These are phyloP conservation scores for Abortiporus biennis DNA, from an alignment of 1,284 basidiomycete genomes.

Conservation along the genomic window DNA sequence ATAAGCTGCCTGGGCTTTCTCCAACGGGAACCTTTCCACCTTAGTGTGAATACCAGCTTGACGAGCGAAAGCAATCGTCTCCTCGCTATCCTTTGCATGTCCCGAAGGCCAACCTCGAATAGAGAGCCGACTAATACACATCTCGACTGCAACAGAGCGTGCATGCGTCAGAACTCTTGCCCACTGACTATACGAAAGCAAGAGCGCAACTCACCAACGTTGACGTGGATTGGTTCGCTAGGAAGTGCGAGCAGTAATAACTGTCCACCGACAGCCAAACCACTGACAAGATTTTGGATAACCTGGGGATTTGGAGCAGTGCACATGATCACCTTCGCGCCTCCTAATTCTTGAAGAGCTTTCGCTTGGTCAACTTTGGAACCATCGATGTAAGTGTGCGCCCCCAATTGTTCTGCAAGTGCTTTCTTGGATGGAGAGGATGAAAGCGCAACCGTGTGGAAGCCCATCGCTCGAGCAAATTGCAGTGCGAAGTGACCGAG, in stretches of 20 bases:
- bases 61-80: constrained; percentile 4
- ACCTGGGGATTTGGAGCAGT: constrained; percentile 27
- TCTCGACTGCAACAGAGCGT: constrained; percentile 1
- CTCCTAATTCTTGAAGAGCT: constrained; percentile 29
- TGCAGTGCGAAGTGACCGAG: constrained; percentile 11
- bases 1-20: constrained; percentile 10
- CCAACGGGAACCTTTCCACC: constrained; percentile 10
- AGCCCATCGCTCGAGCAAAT: constrained; percentile 10
- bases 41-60: constrained; percentile 5
- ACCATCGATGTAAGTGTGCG: constrained; percentile 15
- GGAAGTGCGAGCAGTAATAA: constrained; percentile 19
- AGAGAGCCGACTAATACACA: constrained; percentile 5
- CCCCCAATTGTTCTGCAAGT: constrained; percentile 15
- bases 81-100: constrained; percentile 5
- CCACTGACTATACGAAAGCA: neutral
- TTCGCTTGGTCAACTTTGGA: constrained; percentile 17
- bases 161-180: neutral
- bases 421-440: constrained; percentile 14
- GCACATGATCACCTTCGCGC: constrained; percentile 26
- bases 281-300: constrained; percentile 23
- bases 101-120: constrained; percentile 8
- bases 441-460: constrained; percentile 10
- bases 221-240: neutral
- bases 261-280: constrained; percentile 26
- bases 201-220: neutral